Evolutionary conservation across 2,329 filamentous ascomycete species (phyloP), one percentile per base, ranked within the genome.

Genomic region (Cercospora sp.): DNA sequence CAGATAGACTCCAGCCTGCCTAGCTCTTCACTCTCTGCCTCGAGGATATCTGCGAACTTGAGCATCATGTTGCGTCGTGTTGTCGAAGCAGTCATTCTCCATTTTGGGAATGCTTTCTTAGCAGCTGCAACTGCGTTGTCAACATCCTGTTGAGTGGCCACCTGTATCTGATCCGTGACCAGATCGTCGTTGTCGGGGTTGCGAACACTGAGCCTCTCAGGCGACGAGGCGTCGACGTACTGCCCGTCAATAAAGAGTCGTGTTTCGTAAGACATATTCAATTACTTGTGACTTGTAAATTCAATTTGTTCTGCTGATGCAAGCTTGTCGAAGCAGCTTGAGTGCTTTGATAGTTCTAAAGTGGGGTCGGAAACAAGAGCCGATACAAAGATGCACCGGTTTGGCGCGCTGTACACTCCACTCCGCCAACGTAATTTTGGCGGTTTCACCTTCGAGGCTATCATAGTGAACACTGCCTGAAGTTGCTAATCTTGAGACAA

Each of bases 11-110:
- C 87, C 76, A 89, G 89, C 45, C 81, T 77, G 10, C 80, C 81
- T 20, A 92, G 78, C 77, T 92, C 90, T 9, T 87, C 84, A 20
- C 82, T 68, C 30, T 76, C 71, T 55, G 64, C 62, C 67, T 75
- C 71, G 36, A 77, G 67, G 16, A 75, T 59, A 39, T 75, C 72
- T 33, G 89, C 88, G 0, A 90, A 89, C 76, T 87, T 89, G 67
- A 90, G 80, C 71, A 95, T 85, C 69, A 94, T 87, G 69, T 90
- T 86, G 28, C 91, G 87, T 51, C 48, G 48, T 26, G 48, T 20
- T 20, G 48, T 23, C 48, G 48, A 23, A 20, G 48, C 48, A 23
- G 48, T 51, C 20, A 23, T 51, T 51, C 48, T 20, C 48, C 48
- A 51, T 23, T 51, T 51, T 6, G 48, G 48, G 10, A 51, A 51